Conservation (phyloP, 2,329 filamentous ascomycete species). For the Trichoderma polysporum region DNA sequence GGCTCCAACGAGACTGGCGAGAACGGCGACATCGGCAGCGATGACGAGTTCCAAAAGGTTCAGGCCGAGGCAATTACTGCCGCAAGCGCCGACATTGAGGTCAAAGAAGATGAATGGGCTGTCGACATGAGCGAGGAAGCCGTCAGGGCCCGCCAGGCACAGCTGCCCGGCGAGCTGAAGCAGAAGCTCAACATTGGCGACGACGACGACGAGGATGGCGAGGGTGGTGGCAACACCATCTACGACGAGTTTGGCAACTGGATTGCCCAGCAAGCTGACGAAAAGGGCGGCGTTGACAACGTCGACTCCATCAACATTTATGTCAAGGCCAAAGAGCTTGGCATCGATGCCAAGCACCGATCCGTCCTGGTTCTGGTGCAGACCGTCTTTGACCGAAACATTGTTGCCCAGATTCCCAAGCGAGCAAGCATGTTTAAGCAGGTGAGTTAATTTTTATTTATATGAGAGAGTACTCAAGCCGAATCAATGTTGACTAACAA, state of each 20-base stretch:
- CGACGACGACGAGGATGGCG: conserved; percentile 76
- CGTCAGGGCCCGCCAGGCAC: conserved; percentile 88
- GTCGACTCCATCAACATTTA: conserved; percentile 90
- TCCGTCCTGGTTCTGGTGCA: conserved; percentile 89
- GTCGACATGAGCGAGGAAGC: conserved; percentile 96
- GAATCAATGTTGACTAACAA: neutral
- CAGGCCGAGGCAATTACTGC: conserved; percentile 61
- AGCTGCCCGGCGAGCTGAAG: conserved; percentile 93
- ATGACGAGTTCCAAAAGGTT: conserved; percentile 89
- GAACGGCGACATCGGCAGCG: conserved; percentile 70
- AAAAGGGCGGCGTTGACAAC: conserved; percentile 71
- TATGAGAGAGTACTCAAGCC: too few relatives aligned
- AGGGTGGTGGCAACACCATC: conserved; percentile 68
- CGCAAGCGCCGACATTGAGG: conserved; percentile 54
- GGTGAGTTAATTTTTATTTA: conserved; percentile 48
- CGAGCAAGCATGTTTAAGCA: conserved; percentile 88
- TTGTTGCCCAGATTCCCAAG: conserved; percentile 80
- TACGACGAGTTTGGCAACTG: conserved; percentile 94
- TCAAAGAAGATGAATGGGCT: conserved; percentile 89
- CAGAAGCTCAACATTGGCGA: conserved; percentile 81
- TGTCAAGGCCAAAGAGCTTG: conserved; percentile 93
- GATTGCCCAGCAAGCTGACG: conserved; percentile 73
- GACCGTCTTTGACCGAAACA: conserved; percentile 89
- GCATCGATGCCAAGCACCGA: conserved; percentile 92
- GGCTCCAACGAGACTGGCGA: conserved; percentile 52